phyloP scores from a whole-genome alignment of 2,329 filamentous ascomycete genomes.

The Venturia asperata region DNA sequence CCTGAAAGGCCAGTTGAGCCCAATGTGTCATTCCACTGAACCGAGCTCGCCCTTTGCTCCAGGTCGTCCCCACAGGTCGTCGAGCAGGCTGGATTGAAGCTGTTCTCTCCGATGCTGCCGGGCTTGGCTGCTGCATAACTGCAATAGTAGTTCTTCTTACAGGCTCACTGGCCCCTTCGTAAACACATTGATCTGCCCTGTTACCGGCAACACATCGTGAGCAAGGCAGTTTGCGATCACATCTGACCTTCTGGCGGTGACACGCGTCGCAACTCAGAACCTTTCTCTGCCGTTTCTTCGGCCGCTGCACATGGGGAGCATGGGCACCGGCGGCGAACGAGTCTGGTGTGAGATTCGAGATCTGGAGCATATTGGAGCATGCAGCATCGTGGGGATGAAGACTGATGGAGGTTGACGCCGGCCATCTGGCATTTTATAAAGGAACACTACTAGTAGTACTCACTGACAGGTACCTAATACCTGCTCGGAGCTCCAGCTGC shows the following conservation, averaged over 20 bases:
- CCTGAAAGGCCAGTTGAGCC: conserved; percentile 17
- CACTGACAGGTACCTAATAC: too few relatives aligned
- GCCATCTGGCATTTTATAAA: too few relatives aligned
- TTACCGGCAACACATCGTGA: conserved; percentile 12
- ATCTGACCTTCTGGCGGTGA: conserved; percentile 16
- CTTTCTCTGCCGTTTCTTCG: conserved; percentile 14
- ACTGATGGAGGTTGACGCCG: too few relatives aligned
- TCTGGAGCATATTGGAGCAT: neutral
- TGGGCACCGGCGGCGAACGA: conserved; percentile 2
- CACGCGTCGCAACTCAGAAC: conserved; percentile 16
- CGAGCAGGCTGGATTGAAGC: neutral
- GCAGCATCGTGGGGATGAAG: neutral
- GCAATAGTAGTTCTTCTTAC: neutral
- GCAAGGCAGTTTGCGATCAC: conserved; percentile 14
- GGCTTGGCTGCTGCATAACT: neutral
- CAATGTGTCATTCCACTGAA: conserved; percentile 16
- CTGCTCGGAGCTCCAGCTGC: too few relatives aligned
- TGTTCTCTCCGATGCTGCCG: neutral
- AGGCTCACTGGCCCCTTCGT: conserved; percentile 4
- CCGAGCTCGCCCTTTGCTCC: conserved; percentile 5
- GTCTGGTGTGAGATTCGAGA: conserved; percentile 11
- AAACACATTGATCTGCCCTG: conserved; percentile 8
- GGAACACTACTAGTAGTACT: too few relatives aligned
- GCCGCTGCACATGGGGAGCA: neutral
- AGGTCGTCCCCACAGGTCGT: conserved; percentile 6